A percentile compares a stretch with the other conserved stretches of the same genome.
Evolutionary conservation across 441 rosid genomes (phyloP).

Genomic region (Melianthus villosus): DNA sequence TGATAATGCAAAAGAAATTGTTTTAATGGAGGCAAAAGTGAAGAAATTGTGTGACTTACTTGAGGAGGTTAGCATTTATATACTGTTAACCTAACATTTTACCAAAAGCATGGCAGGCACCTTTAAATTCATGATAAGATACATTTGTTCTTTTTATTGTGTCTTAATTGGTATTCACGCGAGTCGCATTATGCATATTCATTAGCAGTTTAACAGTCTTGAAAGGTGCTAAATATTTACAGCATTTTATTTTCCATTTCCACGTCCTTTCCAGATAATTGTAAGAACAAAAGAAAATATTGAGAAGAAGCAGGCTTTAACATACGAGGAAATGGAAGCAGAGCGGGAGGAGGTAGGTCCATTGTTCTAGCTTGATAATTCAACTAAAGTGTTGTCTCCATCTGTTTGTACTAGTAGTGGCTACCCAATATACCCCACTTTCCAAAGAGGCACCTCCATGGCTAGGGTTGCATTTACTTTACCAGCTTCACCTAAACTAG

Average conservation of each 20-base stretch:
- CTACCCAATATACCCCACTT: too few relatives aligned
- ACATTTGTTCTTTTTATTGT: too few relatives aligned
- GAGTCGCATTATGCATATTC: not conserved
- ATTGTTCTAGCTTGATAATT: too few relatives aligned
- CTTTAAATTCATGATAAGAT: too few relatives aligned
- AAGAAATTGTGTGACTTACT: constrained; percentile 54
- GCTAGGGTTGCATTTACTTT: too few relatives aligned
- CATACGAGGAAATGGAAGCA: constrained; percentile 91
- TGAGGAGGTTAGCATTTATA: constrained; percentile 56
- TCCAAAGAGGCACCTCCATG: too few relatives aligned
- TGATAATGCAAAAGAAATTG: constrained; percentile 46
- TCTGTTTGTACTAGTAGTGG: too few relatives aligned
- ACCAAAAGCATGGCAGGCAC: too few relatives aligned
- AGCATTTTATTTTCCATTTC: constrained; percentile 1
- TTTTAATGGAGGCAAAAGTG: constrained; percentile 58
- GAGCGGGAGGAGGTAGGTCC: constrained; percentile 73
- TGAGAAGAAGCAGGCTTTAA: constrained; percentile 88
- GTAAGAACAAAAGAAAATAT: constrained; percentile 65
- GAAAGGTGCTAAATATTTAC: not conserved
- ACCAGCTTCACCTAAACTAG: too few relatives aligned
- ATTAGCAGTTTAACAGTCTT: not conserved
- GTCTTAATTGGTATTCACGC: too few relatives aligned
- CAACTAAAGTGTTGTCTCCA: too few relatives aligned
- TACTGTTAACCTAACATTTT: too few relatives aligned
- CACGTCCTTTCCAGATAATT: constrained; percentile 36